Evolutionary conservation across 441 rosid genomes (phyloP).

Genomic region (Gossypium laxum): DNA sequence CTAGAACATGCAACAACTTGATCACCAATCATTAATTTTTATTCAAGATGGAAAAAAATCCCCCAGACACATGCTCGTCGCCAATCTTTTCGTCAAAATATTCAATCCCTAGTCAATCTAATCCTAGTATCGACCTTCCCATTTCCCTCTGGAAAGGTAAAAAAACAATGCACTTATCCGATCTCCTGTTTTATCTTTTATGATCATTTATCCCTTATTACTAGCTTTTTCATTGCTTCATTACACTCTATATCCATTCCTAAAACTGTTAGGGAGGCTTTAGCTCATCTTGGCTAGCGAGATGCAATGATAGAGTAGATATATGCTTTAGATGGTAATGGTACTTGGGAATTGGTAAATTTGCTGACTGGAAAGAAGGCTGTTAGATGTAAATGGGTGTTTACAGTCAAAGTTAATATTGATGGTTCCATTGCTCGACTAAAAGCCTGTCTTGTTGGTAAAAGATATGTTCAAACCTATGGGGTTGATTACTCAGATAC

Average conservation of each 20-base stretch:
- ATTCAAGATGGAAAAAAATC: too few species aligned
- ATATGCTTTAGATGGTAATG: neutral
- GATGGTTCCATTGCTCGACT: neutral
- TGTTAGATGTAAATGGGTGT: neutral
- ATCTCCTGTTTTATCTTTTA: neutral
- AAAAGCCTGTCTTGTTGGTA: neutral
- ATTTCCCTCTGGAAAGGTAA: neutral
- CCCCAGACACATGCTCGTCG: too few species aligned
- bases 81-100: too few species aligned
- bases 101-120: neutral
- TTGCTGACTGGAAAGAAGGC: neutral
- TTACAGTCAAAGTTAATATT: neutral
- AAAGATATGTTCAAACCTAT: neutral
- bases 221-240: neutral
- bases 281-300: neutral
- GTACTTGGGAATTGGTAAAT: neutral
- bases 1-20: too few species aligned
- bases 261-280: neutral
- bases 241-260: neutral
- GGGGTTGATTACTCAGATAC: neutral
- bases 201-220: neutral
- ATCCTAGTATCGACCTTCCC: neutral
- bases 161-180: neutral
- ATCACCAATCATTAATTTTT: too few species aligned
- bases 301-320: neutral